Conservation (phyloP, 257 asterid genomes). For the Apocynum venetum region DNA sequence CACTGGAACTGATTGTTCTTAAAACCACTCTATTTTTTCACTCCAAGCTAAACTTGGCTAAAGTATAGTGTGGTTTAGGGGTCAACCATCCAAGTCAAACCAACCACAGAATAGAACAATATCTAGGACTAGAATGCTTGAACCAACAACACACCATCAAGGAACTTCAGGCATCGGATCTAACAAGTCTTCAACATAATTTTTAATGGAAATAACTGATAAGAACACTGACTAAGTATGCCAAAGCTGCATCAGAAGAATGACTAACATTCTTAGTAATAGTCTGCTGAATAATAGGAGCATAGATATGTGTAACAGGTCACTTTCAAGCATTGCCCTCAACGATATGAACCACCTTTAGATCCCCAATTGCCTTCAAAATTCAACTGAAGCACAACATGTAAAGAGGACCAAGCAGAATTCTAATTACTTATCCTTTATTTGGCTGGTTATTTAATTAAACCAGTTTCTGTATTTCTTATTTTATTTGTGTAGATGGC, state of each 20-base stretch:
- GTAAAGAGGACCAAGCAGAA: not conserved
- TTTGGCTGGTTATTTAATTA: not conserved
- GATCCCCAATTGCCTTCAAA: not conserved
- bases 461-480: not conserved
- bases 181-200: not conserved
- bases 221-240: not conserved
- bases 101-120: not conserved
- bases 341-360: not conserved
- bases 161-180: not conserved
- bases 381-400: not conserved
- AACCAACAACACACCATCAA: not conserved
- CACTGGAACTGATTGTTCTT: no score
- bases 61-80: not conserved
- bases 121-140: not conserved
- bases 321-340: not conserved
- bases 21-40: not conserved
- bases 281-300: not conserved
- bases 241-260: not conserved
- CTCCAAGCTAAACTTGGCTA: not conserved
- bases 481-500: slow-evolving; percentile 56
- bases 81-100: not conserved
- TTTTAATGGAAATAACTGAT: not conserved
- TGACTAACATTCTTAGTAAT: not conserved
- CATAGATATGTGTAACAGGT: not conserved
- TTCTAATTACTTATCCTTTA: not conserved